Evolutionary conservation across 345 rosid species (phyloP), one percentile per base, ranked within the genome.

Genomic region (Laguncularia racemosa): DNA sequence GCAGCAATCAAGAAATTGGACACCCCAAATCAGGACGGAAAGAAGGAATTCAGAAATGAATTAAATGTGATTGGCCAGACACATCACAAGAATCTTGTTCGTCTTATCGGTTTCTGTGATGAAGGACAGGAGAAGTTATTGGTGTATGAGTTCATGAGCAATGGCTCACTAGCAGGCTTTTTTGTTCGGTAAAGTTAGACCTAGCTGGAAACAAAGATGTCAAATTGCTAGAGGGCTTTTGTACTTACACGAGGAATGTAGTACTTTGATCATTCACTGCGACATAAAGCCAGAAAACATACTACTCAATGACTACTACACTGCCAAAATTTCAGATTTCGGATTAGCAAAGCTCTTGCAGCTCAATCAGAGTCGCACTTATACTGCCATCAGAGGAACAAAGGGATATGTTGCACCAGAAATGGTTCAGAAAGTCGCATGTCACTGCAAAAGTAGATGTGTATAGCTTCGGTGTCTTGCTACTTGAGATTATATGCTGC

Each of bases 211-310:
- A 7, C 43, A 17, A 38, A 68, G 78, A 50, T 67, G 18, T 16
- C 55, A 73, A 2, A 68, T 77, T 12, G 78, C 73, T 14, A 62
- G 75, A 60, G 81, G 81, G 7, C 64, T 77, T 0, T 26, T 62
- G 0, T 74, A 77, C 59, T 71, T 68, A 11, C 76, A 73, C 8
- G 78, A 77, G 21, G 79, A 77, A 44, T 68, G 82, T 67, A 33
- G 56, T 33, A 59, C 56, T 9, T 71, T 65, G 68, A 74, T 77
- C 56, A 74, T 77, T 38, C 78, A 74, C 44, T 73, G 79, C 1
- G 78, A 70, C 18, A 70, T 73, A 63, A 73, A 77, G 75, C 78
- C 81, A 18, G 69, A 73, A 54, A 76, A 77, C 50, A 62, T 73
- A 44, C 73, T 73, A 16, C 73, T 77, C 2, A 71, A 77, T 33